A percentile compares a stretch with the other conserved stretches of the same genome.
These are phyloP conservation scores for Russula compacta DNA, from an alignment of 768 basidiomycete species.

Conservation along the genomic window DNA sequence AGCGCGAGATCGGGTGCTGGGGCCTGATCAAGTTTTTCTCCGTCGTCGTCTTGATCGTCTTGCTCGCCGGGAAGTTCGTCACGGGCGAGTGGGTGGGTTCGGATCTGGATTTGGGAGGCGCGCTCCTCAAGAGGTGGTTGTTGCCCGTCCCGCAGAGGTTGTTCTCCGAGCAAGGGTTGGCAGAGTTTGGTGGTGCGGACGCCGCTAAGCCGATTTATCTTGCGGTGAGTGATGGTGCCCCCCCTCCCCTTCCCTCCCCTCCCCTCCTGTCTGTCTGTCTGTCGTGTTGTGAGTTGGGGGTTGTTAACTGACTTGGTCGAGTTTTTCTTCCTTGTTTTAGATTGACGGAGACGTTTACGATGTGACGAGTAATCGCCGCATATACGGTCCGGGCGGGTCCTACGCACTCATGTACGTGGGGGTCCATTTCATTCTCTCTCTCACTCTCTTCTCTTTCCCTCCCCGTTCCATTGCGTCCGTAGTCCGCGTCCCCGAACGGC, in stretches of 20 bases:
- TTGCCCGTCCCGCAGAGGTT: conserved; percentile 57
- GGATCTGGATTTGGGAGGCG: conserved; percentile 48
- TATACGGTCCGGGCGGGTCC: conserved; percentile 84
- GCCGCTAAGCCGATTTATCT: conserved; percentile 67
- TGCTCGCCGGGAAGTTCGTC: conserved; percentile 71
- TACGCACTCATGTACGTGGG: conserved; percentile 60
- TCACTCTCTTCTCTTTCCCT: no score
- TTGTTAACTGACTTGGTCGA: conserved; percentile 18
- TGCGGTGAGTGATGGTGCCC: conserved; percentile 49
- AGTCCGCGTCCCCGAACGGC: not conserved
- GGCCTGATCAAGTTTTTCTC: conserved; percentile 62
- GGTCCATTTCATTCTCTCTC: not conserved
- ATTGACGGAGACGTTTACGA: conserved; percentile 93
- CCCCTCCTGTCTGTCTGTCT: not conserved
- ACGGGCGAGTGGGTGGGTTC: conserved; percentile 82
- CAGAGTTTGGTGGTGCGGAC: conserved; percentile 62
- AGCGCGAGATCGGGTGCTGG: conserved; percentile 57
- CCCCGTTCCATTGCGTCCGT: no score
- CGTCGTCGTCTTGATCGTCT: conserved; percentile 41
- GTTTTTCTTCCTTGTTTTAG: conserved; percentile 30
- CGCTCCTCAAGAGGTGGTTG: conserved; percentile 46
- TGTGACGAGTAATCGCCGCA: conserved; percentile 63
- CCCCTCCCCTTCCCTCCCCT: not conserved
- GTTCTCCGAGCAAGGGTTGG: conserved; percentile 66
- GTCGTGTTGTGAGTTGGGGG: conserved; percentile 41